Base-by-base conservation (phyloP, 2,329 filamentous ascomycete species). In the Penicillium frequentans region DNA sequence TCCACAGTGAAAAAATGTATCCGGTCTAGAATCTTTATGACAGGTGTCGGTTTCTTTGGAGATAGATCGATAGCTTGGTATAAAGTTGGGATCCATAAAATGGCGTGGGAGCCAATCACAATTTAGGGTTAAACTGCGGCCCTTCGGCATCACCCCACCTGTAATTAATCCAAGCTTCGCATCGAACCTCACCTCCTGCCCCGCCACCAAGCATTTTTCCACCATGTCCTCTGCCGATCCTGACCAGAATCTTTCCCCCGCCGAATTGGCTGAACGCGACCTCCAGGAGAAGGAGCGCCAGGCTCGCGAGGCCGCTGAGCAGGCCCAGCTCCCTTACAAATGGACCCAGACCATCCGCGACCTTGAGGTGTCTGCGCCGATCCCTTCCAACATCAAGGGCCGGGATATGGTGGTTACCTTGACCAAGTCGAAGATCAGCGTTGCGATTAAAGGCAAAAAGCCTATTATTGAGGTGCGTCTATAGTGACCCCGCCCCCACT, bases 281-380 rank as follows among this genome's bases (percentile, higher is more conserved):
- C 77, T 75, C 61, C 76, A 81, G 63, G 84, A 87, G 68, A 80
- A 79, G 61, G 84, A 84, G 66, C 81, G 80, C 64, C 82, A 82
- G 68, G 88, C 86, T 60, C 87, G 88, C 73, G 92, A 99, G 79
- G 82, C 84, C 55, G 89, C 88, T 68, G 95, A 99, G 79, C 95
- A 99, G 81, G 89, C 87, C 43, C 85, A 88, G 24, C 87, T 99
- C 43, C 95, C 95, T 1, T 99, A 99, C 86, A 95, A 96, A 79
- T 99, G 95, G 95, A 90, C 85, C 11, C 95, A 99, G 79, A 93
- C 90, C 24, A 96, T 99, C 73, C 83, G 83, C 66, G 95, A 98
- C 71, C 79, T 97, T 59, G 91, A 96, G 71, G 79, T 98, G 68
- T 88, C 84, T 50, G 83, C 96, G 57, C 80, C 84, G 27, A 86